These are phyloP conservation scores for Cucurbita maxima DNA, from an alignment of 306 rosid genomes.

Conservation along the genomic window DNA sequence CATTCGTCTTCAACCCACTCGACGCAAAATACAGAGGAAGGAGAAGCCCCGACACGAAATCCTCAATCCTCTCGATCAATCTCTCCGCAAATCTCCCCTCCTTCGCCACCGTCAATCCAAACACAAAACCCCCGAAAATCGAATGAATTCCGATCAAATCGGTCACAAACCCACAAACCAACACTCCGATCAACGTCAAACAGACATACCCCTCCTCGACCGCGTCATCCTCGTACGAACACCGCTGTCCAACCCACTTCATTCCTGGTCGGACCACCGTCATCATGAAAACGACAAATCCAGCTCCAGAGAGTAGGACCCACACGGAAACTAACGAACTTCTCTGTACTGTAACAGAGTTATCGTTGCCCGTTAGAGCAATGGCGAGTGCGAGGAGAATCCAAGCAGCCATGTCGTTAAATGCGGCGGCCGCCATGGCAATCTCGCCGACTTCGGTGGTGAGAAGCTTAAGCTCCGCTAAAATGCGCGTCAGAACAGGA, in stretches of 20 bases:
- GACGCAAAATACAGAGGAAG: constrained; percentile 81
- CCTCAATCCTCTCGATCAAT: constrained; percentile 60
- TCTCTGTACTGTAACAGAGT: constrained; percentile 10
- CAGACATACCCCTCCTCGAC: constrained; percentile 50
- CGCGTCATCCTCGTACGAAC: constrained; percentile 25
- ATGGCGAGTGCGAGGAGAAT: constrained; percentile 65
- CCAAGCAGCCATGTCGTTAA: constrained; percentile 89
- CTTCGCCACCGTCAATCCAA: constrained; percentile 68
- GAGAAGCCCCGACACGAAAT: constrained; percentile 62
- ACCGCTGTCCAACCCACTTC: constrained; percentile 37
- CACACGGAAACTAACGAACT: constrained; percentile 52
- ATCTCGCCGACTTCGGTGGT: constrained; percentile 60
- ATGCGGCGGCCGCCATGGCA: constrained; percentile 87
- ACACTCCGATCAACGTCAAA: constrained; percentile 42
- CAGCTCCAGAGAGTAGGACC: constrained; percentile 58
- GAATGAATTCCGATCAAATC: constrained; percentile 78
- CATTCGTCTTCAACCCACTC: constrained; percentile 71
- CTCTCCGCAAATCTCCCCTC: constrained; percentile 37
- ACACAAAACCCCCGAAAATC: constrained; percentile 72
- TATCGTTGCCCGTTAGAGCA: constrained; percentile 39
- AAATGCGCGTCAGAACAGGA: constrained; percentile 77
- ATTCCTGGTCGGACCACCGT: constrained; percentile 37
- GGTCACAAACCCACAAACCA: constrained; percentile 59
- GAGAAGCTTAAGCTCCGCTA: constrained; percentile 71
- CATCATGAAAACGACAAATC: constrained; percentile 52